Percentiles rank a stretch among this genome's conserved stretches.
Conservation (phyloP, 345 rosid species). For the Lepidium sativum region DNA sequence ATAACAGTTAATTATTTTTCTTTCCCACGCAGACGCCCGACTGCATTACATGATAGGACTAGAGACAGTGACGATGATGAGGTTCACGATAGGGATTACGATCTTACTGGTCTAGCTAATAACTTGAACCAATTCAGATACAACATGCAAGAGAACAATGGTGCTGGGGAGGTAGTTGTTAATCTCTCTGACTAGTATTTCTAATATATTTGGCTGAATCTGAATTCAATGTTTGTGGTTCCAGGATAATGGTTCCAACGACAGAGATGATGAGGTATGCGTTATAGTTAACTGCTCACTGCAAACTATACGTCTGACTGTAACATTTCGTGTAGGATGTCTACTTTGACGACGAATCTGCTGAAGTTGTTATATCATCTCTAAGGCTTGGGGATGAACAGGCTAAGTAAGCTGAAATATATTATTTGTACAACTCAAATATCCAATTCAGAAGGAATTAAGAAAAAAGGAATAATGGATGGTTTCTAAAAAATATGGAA, state of each 20-base stretch:
- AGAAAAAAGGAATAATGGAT: not conserved
- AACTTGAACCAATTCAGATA: constrained; percentile 84
- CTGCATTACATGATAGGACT: constrained; percentile 85
- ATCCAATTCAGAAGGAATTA: not conserved
- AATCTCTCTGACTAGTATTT: not conserved
- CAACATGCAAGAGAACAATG: constrained; percentile 82
- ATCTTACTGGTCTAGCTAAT: constrained; percentile 84
- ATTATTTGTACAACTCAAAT: not conserved
- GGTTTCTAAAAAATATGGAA: not conserved
- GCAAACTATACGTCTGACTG: not conserved
- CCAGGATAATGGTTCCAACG: constrained; percentile 68
- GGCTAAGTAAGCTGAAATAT: constrained; percentile 50
- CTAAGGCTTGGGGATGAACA: constrained; percentile 96
- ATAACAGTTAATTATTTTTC: not conserved
- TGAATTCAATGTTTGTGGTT: constrained; percentile 15
- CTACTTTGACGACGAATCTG: constrained; percentile 90
- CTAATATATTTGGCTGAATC: not conserved
- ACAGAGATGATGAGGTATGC: constrained; percentile 82
- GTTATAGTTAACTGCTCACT: not conserved
- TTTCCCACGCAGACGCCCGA: constrained; percentile 72
- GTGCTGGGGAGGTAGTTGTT: constrained; percentile 59
- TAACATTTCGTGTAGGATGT: constrained; percentile 54
- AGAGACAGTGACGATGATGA: constrained; percentile 97
- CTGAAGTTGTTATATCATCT: constrained; percentile 95
- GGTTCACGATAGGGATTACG: constrained; percentile 84